Percentiles rank a stretch among this genome's conserved stretches.
Conservation (phyloP, 192 early-diverging fungal species). For the Coemansia sp. region DNA sequence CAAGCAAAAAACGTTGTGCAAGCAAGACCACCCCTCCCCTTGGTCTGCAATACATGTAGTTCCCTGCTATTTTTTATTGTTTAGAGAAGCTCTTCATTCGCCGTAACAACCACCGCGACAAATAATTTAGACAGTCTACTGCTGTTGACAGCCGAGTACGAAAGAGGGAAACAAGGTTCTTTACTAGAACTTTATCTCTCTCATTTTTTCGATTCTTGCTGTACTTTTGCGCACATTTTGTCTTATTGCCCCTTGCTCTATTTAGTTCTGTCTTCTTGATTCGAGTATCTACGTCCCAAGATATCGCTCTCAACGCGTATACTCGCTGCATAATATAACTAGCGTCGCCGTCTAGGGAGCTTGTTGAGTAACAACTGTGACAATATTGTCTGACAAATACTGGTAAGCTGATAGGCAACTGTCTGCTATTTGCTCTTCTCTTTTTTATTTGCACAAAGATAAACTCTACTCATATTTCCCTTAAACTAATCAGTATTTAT, state of each 20-base stretch:
- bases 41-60: background rate
- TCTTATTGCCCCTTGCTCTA: background rate
- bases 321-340: background rate
- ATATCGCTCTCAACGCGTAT: background rate
- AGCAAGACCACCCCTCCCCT: background rate
- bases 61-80: background rate
- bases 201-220: background rate
- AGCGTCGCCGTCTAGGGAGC: background rate
- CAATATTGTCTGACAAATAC: background rate
- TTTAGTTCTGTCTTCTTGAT: background rate
- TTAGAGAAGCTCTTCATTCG: background rate
- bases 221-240: background rate
- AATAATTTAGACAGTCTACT: background rate
- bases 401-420: background rate
- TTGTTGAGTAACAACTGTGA: background rate
- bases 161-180: background rate
- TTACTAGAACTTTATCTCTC: background rate
- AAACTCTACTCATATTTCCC: background rate
- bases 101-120: conserved; percentile 5
- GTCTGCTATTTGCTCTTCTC: background rate
- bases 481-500: background rate
- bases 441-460: background rate
- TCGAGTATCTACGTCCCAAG: background rate
- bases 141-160: background rate
- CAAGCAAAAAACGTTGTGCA: conserved; percentile 2